Evolutionary conservation across 208 protist genomes (phyloP).

Genomic region (Tritrichomonas foetus): DNA sequence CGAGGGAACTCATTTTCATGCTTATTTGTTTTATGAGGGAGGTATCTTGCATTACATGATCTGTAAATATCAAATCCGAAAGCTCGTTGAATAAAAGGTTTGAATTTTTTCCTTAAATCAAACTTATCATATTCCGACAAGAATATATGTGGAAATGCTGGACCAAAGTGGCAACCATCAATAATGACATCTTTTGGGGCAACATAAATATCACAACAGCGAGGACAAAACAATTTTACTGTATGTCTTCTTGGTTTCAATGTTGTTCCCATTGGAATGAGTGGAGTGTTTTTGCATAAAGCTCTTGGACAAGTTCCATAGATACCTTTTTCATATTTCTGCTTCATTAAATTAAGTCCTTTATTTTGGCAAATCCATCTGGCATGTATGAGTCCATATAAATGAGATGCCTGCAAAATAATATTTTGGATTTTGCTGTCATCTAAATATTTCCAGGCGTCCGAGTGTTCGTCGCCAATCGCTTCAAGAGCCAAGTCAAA

Average conservation of each 20-base stretch:
- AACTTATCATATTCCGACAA: not conserved
- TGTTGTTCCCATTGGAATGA: not conserved
- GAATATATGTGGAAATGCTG: slow-evolving; percentile 26
- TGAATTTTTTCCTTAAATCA: not conserved
- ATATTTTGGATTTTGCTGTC: not conserved
- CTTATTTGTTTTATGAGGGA: not conserved
- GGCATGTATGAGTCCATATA: slow-evolving; percentile 28
- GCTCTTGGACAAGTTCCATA: not conserved
- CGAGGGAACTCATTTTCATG: not conserved
- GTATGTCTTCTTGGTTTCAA: not conserved
- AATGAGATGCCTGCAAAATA: not conserved
- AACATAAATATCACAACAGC: not conserved
- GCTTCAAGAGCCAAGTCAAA: not conserved
- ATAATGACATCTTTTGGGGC: not conserved
- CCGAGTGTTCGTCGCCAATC: not conserved
- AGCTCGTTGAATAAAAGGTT: not conserved
- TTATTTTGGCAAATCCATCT: not conserved
- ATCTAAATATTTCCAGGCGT: not conserved
- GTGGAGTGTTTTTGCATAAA: not conserved
- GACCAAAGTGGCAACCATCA: not conserved
- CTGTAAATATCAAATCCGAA: not conserved
- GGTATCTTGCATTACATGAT: not conserved
- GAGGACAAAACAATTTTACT: not conserved
- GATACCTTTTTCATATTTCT: slow-evolving; percentile 8
- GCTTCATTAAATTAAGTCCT: not conserved